Evolutionary conservation across 352 stramenopile genomes (phyloP).

Genomic region (Lagenidium giganteum): DNA sequence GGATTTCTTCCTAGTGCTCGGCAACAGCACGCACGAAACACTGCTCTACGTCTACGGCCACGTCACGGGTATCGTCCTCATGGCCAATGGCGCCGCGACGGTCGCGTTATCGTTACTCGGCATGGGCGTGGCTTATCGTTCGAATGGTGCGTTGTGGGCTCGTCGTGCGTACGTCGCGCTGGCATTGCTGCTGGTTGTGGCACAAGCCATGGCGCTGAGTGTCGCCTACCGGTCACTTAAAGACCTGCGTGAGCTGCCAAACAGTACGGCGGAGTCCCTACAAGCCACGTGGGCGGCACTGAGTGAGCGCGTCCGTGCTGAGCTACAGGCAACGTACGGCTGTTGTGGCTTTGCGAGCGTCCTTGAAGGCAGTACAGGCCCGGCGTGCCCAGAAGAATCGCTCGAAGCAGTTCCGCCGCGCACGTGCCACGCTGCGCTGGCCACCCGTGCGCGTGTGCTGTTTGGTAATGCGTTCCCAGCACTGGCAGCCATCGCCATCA

Average conservation of each 20-base stretch:
- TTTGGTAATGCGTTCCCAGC: constrained; percentile 35
- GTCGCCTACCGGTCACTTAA: constrained; percentile 35
- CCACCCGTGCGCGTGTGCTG: constrained; percentile 18
- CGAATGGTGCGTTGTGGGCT: no score
- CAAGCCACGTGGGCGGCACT: constrained; percentile 25
- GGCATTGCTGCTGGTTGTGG: constrained; percentile 23
- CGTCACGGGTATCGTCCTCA: constrained; percentile 22
- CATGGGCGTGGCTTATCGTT: no score
- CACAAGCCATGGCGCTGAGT: constrained; percentile 26
- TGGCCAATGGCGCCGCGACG: constrained; percentile 17
- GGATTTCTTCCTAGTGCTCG: constrained; percentile 46
- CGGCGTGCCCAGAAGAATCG: constrained; percentile 47
- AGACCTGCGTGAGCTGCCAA: constrained; percentile 29
- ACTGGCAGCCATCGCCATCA: constrained; percentile 25
- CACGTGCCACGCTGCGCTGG: constrained; percentile 28
- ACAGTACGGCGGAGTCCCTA: constrained; percentile 16
- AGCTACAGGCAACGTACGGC: constrained; percentile 35
- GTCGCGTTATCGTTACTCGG: constrained; percentile 18
- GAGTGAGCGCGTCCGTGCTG: constrained; percentile 7
- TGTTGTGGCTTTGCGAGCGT: constrained; percentile 54
- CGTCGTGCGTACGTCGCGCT: constrained; percentile 25
- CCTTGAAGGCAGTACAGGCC: no score
- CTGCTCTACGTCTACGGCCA: constrained; percentile 45
- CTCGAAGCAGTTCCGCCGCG: constrained; percentile 28
- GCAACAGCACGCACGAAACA: constrained; percentile 42